Percentiles rank a stretch among this genome's conserved stretches.
phyloP scores from a whole-genome alignment of 2,329 filamentous ascomycete species.

The Talaromyces sp. region DNA sequence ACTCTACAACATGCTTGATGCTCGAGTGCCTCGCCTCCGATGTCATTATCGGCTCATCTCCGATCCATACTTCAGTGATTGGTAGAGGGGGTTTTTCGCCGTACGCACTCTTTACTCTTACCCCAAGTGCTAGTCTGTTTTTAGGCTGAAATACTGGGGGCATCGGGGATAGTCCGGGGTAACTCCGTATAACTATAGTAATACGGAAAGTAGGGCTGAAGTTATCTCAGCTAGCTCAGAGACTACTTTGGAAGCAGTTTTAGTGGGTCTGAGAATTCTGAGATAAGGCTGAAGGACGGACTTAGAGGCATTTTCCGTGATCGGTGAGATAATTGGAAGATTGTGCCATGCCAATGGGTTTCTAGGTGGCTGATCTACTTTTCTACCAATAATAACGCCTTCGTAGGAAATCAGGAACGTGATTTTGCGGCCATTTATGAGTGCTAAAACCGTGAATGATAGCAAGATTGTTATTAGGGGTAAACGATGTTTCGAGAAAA shows the following conservation, averaged over 20 bases:
- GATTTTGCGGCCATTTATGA: slow-evolving; percentile 15
- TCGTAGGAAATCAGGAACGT: slow-evolving; percentile 18
- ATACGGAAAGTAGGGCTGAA: too few species aligned
- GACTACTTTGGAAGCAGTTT: too few species aligned
- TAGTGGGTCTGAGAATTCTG: too few species aligned
- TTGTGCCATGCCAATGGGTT: too few species aligned
- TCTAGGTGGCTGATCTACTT: slow-evolving; percentile 23
- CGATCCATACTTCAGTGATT: background rate
- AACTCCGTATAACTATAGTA: too few species aligned
- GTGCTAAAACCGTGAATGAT: background rate
- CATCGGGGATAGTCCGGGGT: background rate
- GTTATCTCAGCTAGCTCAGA: background rate
- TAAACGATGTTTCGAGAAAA: too few species aligned
- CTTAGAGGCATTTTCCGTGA: too few species aligned
- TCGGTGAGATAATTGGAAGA: slow-evolving; percentile 20
- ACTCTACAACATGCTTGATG: too few species aligned
- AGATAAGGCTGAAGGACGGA: too few species aligned
- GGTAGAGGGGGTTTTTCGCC: background rate
- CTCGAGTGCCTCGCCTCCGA: too few species aligned
- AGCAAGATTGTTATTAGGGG: too few species aligned
- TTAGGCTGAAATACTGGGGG: background rate
- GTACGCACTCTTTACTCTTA: background rate
- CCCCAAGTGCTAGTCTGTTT: background rate
- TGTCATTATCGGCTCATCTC: slow-evolving; percentile 3
- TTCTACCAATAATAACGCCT: slow-evolving; percentile 18